Evolutionary conservation across 2,329 filamentous ascomycete genomes (phyloP).

Genomic region (Microsporum audouinii): DNA sequence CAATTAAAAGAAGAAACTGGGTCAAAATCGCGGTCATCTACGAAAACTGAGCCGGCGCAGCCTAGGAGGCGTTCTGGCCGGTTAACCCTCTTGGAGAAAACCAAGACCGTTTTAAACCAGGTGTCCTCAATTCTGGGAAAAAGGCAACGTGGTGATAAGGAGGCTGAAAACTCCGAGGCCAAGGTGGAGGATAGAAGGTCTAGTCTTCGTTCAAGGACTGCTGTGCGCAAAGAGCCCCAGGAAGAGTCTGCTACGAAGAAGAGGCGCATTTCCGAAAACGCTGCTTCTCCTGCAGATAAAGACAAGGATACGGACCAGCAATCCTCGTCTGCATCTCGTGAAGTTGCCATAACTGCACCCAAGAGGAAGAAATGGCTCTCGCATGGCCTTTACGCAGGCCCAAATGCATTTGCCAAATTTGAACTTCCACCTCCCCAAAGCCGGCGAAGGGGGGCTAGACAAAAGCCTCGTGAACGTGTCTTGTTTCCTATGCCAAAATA

Average conservation of each 20-base stretch:
- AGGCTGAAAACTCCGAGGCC: conserved; percentile 42
- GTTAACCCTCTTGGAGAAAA: conserved; percentile 32
- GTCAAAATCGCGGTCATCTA: not conserved
- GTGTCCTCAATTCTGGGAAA: conserved; percentile 47
- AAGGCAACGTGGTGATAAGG: conserved; percentile 43
- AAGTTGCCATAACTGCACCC: conserved; percentile 16
- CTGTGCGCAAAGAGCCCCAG: conserved; percentile 16
- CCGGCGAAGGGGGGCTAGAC: conserved; percentile 24
- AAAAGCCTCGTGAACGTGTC: conserved; percentile 29
- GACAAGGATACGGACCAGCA: not conserved
- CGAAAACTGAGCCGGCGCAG: conserved; percentile 5
- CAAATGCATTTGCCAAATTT: conserved; percentile 43
- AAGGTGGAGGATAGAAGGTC: conserved; percentile 29
- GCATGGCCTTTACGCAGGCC: conserved; percentile 79
- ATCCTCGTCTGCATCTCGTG: conserved; percentile 16
- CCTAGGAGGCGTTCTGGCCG: conserved; percentile 33
- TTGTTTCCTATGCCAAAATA: conserved; percentile 66
- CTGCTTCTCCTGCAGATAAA: conserved; percentile 14
- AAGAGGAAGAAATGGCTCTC: conserved; percentile 63
- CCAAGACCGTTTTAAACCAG: conserved; percentile 39
- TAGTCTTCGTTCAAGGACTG: conserved; percentile 46
- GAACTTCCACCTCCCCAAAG: conserved; percentile 37
- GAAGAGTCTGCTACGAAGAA: conserved; percentile 31
- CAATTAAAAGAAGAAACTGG: conserved; percentile 1
- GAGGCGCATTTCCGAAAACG: conserved; percentile 31